A percentile compares a stretch with the other conserved stretches of the same genome.
These are phyloP conservation scores for Russula ochroleuca DNA, from an alignment of 768 basidiomycete genomes.

Conservation along the genomic window DNA sequence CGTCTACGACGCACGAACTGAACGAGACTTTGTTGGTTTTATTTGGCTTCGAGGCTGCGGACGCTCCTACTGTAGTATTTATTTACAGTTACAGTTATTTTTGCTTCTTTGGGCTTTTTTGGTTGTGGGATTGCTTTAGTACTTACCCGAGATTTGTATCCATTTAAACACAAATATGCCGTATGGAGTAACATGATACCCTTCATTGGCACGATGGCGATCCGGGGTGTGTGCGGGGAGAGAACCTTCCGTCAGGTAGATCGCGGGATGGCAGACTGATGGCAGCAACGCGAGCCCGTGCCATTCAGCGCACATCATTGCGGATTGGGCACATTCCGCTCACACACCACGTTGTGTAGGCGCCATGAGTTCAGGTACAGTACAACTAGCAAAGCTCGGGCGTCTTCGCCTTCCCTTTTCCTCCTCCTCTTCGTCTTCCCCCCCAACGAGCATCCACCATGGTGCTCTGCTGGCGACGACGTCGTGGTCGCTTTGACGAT, in stretches of 20 bases:
- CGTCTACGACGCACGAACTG: too few species aligned
- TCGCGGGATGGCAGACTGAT: too few species aligned
- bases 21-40: conserved; percentile 5
- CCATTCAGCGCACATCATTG: background rate
- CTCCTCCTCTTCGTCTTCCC: background rate
- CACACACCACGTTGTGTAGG: background rate
- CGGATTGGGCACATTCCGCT: background rate
- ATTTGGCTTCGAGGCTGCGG: background rate
- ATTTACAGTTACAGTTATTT: background rate
- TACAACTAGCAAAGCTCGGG: background rate
- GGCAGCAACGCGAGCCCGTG: too few species aligned
- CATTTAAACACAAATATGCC: background rate
- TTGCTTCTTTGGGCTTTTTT: background rate
- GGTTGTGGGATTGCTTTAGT: background rate
- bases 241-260: too few species aligned
- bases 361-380: conserved; percentile 8
- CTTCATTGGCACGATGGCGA: background rate
- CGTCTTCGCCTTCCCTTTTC: background rate
- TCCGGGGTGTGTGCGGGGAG: background rate
- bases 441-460: background rate
- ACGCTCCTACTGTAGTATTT: background rate
- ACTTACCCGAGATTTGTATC: background rate
- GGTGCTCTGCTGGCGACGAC: background rate
- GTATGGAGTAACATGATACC: background rate
- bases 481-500: conserved; percentile 4